Conservation (phyloP, 2,329 filamentous ascomycete genomes). For the Calcarisporium arbuscula region DNA sequence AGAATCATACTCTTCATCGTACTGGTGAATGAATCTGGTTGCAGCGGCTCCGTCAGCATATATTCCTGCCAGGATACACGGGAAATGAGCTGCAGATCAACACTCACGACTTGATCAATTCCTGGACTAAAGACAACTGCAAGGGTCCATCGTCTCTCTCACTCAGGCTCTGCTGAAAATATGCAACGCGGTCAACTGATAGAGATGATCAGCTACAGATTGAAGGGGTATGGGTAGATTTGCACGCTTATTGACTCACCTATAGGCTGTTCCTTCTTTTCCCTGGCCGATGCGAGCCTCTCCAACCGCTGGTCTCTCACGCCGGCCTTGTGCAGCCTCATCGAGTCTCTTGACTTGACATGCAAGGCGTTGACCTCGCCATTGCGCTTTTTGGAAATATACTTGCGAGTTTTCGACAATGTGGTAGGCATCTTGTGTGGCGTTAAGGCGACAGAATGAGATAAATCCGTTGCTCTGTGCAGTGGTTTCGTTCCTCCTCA, state of each 20-base stretch:
- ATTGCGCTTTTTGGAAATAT: constrained; percentile 81
- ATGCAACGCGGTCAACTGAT: constrained; percentile 37
- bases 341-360: constrained; percentile 81
- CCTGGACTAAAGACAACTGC: constrained; percentile 50
- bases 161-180: constrained; percentile 62
- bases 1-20: constrained; percentile 63
- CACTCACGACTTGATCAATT: constrained; percentile 54
- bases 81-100: not conserved
- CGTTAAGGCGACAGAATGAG: too few species aligned
- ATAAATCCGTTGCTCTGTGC: too few species aligned
- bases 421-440: constrained; percentile 71
- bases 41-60: constrained; percentile 18
- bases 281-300: constrained; percentile 61
- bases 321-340: constrained; percentile 70
- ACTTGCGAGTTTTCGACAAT: constrained; percentile 78
- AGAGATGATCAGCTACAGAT: constrained; percentile 1
- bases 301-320: constrained; percentile 77
- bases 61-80: constrained; percentile 4
- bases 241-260: constrained; percentile 38
- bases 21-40: constrained; percentile 55
- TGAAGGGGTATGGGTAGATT: not conserved
- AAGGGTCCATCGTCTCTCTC: constrained; percentile 43
- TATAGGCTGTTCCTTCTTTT: constrained; percentile 68
- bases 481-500: too few species aligned
- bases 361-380: constrained; percentile 70